Base-by-base conservation (phyloP, 495 filamentous ascomycete genomes). In the Neurospora tetraspora region DNA sequence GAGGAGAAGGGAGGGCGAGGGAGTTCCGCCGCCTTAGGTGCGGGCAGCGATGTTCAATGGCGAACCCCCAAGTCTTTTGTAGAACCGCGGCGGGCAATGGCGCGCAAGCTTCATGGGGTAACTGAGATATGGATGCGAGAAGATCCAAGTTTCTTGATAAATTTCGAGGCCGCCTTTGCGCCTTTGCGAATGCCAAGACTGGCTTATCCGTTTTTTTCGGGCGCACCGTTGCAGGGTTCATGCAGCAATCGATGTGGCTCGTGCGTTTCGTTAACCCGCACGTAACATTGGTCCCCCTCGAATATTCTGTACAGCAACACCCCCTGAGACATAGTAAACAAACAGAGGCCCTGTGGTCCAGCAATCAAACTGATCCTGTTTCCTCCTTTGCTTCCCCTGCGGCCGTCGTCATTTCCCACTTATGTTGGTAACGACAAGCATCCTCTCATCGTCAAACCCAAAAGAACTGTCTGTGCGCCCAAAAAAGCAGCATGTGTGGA, bases 1-100 rank as follows among this genome's bases (percentile, higher is more conserved):
- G 65, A 71, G 61, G 59, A 71, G 69, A 38, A 40, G 59, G 38
- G 37, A 69, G 40, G 43, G 70, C 61, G 72, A 75, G 72, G 53
- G 39, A 47, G 61, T 70, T 74, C 74, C 75, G 75, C 78, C 77
- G 76, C 77, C 73, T 73, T 27, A 71, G 74, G 69, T 72, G 73
- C 71, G 78, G 73, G 71, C 74, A 59, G 23, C 53, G 53, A 65
- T 65, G 27, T 65, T 65, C 14, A 65, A 65, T 65, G 53, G 53
- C 53, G 53, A 65, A 65, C 53, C 31, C 53, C 53, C 53, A 65
- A 65, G 53, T 65, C 27, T 16, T 18, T 18, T 31, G 53, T 65
- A 16, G 12, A 65, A 65, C 53, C 53, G 53, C 53, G 53, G 53
- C 53, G 53, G 53, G 53, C 53, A 65, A 65, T 31, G 27, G 53